Base-by-base conservation (phyloP, 495 filamentous ascomycete genomes). In the Aspergillus diversus region DNA sequence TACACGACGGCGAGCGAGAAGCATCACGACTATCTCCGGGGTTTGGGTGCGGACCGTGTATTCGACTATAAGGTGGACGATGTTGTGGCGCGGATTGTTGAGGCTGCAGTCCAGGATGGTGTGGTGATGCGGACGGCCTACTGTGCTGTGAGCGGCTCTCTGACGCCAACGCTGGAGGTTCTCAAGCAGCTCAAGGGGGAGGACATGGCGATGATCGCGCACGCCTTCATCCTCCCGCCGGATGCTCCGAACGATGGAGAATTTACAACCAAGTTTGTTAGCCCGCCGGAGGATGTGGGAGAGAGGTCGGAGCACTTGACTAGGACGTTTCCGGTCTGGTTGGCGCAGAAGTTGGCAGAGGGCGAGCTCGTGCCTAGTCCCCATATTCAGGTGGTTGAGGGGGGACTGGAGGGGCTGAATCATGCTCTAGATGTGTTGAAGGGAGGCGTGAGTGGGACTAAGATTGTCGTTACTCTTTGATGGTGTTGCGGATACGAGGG, bases 1-100 rank as follows among this genome's bases (percentile, higher is more conserved):
- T 82, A 79, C 53, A 75, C 72, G 15, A 82, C 80, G 0, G 81
- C 80, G 31, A 80, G 79, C 60, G 42, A 64, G 12, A 73, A 71
- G 63, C 71, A 84, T 60, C 77, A 79, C 56, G 74, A 74, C 7
- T 77, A 75, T 53, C 54, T 84, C 56, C 77, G 76, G 60, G 71
- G 63, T 13, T 65, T 85, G 5, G 82, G 82, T 1, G 82, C 81
- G 3, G 60, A 63, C 11, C 53, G 67, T 17, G 70, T 78, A 3
- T 83, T 83, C 53, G 80, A 83, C 55, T 81, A 85, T 52, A 73
- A 72, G 33, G 66, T 66, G 4, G 62, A 66, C 11, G 53, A 67
- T 49, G 80, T 83, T 7, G 75, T 78, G 32, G 61, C 70, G 0
- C 63, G 71, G 16, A 78, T 84, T 32, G 68, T 80, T 0, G 51